A percentile compares a stretch with the other conserved stretches of the same genome.
phyloP scores from a whole-genome alignment of 2,329 filamentous ascomycete species.

The Stachybotrys echinatus region DNA sequence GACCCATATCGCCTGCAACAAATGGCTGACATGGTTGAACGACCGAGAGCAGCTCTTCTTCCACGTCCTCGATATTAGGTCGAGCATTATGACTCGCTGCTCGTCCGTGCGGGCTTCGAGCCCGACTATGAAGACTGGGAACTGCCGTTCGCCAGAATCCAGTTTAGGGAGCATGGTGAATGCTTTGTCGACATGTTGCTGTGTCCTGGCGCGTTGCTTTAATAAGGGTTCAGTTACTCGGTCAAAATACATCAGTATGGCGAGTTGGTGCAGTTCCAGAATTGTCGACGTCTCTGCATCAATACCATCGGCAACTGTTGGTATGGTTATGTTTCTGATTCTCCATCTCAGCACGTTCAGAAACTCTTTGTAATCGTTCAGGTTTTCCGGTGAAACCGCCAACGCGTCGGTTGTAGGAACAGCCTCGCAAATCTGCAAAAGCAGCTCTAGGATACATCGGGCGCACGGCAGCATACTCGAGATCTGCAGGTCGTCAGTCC shows the following conservation, averaged over 20 bases:
- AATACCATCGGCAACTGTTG: background rate
- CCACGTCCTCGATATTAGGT: conserved; percentile 20
- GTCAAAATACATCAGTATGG: conserved; percentile 23
- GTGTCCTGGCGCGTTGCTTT: conserved; percentile 2
- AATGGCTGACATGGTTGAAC: conserved; percentile 10
- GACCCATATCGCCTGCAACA: conserved; percentile 25
- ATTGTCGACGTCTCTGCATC: background rate
- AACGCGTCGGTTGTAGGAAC: background rate
- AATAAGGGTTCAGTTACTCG: conserved; percentile 12
- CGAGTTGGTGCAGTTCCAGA: conserved; percentile 18
- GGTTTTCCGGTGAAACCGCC: background rate
- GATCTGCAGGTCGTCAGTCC: background rate
- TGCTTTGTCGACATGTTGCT: conserved; percentile 14
- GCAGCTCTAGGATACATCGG: conserved; percentile 8
- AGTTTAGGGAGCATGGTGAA: conserved; percentile 16
- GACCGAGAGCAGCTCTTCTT: conserved; percentile 9
- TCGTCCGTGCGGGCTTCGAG: conserved; percentile 16
- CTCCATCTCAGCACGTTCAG: conserved; percentile 19
- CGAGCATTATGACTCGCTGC: conserved; percentile 9
- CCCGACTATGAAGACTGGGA: conserved; percentile 16
- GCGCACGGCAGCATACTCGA: conserved; percentile 1
- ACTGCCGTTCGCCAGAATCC: conserved; percentile 11
- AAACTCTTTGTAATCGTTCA: conserved; percentile 11
- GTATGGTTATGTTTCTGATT: conserved; percentile 11
- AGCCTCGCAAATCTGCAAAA: conserved; percentile 8